These are phyloP conservation scores for Penicillium sp. DNA, from an alignment of 2,329 filamentous ascomycete species.

Conservation along the genomic window DNA sequence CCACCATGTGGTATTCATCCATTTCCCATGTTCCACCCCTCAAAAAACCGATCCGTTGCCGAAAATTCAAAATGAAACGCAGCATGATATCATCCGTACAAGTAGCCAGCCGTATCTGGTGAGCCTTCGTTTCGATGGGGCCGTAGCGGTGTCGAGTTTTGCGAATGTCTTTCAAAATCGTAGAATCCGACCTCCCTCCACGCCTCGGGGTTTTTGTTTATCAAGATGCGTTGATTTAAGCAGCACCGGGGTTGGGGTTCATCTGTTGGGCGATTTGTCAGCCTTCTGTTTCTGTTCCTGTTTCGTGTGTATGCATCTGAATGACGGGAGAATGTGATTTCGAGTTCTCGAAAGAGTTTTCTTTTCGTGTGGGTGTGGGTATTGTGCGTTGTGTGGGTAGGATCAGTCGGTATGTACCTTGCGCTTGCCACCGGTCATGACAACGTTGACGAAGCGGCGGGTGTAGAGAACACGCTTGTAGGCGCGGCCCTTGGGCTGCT, in stretches of 20 bases:
- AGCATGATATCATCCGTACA: slow-evolving; percentile 33
- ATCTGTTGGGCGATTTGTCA: slow-evolving; percentile 54
- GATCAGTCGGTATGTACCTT: slow-evolving; percentile 63
- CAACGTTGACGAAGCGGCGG: slow-evolving; percentile 97
- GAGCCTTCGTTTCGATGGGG: slow-evolving; percentile 27
- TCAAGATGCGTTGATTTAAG: slow-evolving; percentile 50
- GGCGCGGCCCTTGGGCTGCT: slow-evolving; percentile 94
- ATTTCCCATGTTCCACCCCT: slow-evolving; percentile 20
- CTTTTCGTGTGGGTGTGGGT: slow-evolving; percentile 23
- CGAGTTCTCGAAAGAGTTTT: neutral
- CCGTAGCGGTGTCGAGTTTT: slow-evolving; percentile 20
- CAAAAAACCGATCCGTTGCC: slow-evolving; percentile 26
- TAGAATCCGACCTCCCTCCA: slow-evolving; percentile 22
- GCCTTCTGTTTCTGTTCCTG: slow-evolving; percentile 7
- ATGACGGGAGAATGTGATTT: neutral
- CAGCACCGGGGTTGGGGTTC: slow-evolving; percentile 79
- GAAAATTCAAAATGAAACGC: slow-evolving; percentile 28
- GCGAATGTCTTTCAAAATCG: slow-evolving; percentile 26
- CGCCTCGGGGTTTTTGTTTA: slow-evolving; percentile 25
- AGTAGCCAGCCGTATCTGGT: slow-evolving; percentile 28
- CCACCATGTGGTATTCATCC: slow-evolving; percentile 22
- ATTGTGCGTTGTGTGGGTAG: slow-evolving; percentile 6
- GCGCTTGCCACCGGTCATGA: slow-evolving; percentile 95
- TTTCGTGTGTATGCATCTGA: slow-evolving; percentile 1
- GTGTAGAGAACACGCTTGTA: slow-evolving; percentile 97